phyloP scores from a whole-genome alignment of 805 yeast species.

The Metschnikowia koreensis region DNA sequence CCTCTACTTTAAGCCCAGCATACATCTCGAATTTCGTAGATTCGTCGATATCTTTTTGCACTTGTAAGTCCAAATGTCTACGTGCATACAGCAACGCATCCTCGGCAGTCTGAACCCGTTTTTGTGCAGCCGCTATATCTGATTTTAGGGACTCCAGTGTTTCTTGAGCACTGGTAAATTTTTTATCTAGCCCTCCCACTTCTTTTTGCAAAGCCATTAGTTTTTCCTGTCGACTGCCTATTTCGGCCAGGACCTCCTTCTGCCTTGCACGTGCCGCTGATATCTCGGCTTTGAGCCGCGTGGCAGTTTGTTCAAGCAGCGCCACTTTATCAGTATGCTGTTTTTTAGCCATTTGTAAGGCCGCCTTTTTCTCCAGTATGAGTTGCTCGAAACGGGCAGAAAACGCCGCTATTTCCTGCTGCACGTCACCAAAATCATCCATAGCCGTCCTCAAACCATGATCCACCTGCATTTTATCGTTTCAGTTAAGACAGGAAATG shows the following conservation, averaged over 20 bases:
- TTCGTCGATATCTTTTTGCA: slow-evolving; percentile 50
- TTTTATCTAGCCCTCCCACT: slow-evolving; percentile 32
- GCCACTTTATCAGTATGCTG: slow-evolving; percentile 29
- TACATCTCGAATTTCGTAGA: slow-evolving; percentile 49
- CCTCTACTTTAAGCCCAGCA: slow-evolving; percentile 55
- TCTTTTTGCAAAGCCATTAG: slow-evolving; percentile 32
- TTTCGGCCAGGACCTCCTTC: slow-evolving; percentile 26
- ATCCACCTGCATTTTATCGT: neutral
- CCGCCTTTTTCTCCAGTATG: slow-evolving; percentile 31
- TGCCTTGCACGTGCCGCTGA: slow-evolving; percentile 26
- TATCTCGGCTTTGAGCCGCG: slow-evolving; percentile 30
- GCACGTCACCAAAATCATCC: slow-evolving; percentile 37
- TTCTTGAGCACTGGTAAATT: slow-evolving; percentile 33
- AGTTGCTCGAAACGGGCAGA: slow-evolving; percentile 36
- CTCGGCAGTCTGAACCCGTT: slow-evolving; percentile 28
- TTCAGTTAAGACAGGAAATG: neutral
- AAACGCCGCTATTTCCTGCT: slow-evolving; percentile 38
- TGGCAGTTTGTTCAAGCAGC: slow-evolving; percentile 31
- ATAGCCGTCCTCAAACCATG: slow-evolving; percentile 14
- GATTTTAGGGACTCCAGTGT: slow-evolving; percentile 25
- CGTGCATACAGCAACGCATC: slow-evolving; percentile 32
- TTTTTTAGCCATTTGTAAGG: slow-evolving; percentile 33
- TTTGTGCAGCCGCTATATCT: slow-evolving; percentile 33
- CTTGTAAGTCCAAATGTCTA: slow-evolving; percentile 41
- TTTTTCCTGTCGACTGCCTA: slow-evolving; percentile 24